Conservation (phyloP, 768 basidiomycete genomes). For the Jaapia argillacea region DNA sequence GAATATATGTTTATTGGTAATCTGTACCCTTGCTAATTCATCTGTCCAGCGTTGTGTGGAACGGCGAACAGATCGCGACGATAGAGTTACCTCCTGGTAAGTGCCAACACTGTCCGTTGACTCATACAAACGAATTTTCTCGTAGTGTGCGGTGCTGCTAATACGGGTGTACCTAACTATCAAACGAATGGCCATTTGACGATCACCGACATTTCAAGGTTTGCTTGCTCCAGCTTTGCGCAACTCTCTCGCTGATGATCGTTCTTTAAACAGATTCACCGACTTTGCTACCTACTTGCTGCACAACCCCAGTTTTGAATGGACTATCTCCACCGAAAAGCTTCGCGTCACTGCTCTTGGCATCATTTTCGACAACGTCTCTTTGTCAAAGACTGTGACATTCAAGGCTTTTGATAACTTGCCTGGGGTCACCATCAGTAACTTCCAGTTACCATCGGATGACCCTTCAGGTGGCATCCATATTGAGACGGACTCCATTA, state of each 20-base stretch:
- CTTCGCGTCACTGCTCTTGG: constrained; percentile 58
- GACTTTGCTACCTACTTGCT: constrained; percentile 55
- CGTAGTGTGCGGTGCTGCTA: constrained; percentile 57
- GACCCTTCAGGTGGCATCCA: constrained; percentile 61
- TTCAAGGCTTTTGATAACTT: constrained; percentile 66
- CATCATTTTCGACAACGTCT: constrained; percentile 57
- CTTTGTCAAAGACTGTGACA: constrained; percentile 46
- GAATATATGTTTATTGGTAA: constrained; percentile 13
- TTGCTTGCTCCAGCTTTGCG: constrained; percentile 13
- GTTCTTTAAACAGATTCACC: constrained; percentile 37
- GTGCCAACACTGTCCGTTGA: constrained; percentile 5
- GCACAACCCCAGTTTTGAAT: constrained; percentile 54
- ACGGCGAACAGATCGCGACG: constrained; percentile 51
- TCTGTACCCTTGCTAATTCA: background rate
- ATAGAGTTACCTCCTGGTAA: constrained; percentile 52
- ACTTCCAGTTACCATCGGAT: constrained; percentile 62
- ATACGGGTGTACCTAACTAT: constrained; percentile 58
- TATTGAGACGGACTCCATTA: constrained; percentile 55
- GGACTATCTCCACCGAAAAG: constrained; percentile 59
- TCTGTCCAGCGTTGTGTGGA: constrained; percentile 43
- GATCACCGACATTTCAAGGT: constrained; percentile 44
- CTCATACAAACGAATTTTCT: background rate
- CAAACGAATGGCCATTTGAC: constrained; percentile 37
- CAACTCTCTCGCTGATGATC: background rate
- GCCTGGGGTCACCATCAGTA: constrained; percentile 59